Evolutionary conservation across 495 filamentous ascomycete species (phyloP).

Genomic region (Rusavskia elegans): DNA sequence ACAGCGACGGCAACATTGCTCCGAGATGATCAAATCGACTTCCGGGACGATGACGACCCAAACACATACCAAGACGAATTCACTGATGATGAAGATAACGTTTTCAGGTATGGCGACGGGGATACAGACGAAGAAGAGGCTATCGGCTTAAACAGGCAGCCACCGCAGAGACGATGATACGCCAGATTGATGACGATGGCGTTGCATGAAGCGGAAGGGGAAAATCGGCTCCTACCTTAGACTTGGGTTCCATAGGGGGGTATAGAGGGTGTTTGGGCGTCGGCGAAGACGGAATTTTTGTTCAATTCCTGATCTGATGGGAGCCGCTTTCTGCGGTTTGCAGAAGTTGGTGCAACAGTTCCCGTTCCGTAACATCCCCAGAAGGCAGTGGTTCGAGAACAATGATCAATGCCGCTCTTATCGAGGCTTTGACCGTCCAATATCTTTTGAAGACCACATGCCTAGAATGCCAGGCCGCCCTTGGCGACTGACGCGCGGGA

Average conservation of each 20-base stretch:
- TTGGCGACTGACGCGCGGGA: too few relatives aligned
- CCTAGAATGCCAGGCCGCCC: too few relatives aligned
- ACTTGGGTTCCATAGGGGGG: too few relatives aligned
- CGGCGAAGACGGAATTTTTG: not conserved
- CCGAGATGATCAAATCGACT: slow-evolving; percentile 31
- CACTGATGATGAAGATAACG: slow-evolving; percentile 37
- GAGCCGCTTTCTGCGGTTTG: too few relatives aligned
- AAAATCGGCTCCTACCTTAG: not conserved
- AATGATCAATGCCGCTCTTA: too few relatives aligned
- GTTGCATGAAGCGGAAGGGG: not conserved
- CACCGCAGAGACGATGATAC: not conserved
- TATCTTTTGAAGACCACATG: too few relatives aligned
- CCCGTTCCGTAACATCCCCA: too few relatives aligned
- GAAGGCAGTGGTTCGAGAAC: too few relatives aligned
- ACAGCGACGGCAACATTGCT: slow-evolving; percentile 27
- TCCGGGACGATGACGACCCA: slow-evolving; percentile 24
- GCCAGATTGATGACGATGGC: not conserved
- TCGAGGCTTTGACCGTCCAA: too few relatives aligned
- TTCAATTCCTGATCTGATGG: too few relatives aligned
- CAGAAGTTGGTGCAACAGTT: too few relatives aligned
- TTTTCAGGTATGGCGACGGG: slow-evolving; percentile 27
- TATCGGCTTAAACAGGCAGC: slow-evolving; percentile 32
- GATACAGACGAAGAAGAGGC: slow-evolving; percentile 18
- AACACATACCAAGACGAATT: slow-evolving; percentile 36
- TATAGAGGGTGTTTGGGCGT: not conserved